These are phyloP conservation scores for Hortiboletus flavorubellus DNA, from an alignment of 768 basidiomycete species.

Conservation along the genomic window DNA sequence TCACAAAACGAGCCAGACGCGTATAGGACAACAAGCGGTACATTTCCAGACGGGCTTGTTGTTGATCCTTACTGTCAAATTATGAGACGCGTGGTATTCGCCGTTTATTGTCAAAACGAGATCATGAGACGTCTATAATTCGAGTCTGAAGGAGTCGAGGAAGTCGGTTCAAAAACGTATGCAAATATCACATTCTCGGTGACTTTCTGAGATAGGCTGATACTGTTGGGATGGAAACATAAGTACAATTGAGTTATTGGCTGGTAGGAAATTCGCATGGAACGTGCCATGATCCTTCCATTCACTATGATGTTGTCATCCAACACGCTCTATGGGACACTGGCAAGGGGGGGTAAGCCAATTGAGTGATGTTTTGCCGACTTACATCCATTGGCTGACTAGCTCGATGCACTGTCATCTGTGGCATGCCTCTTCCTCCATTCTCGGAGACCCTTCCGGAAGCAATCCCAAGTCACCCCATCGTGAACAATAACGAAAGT, in stretches of 20 bases:
- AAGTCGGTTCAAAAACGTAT: background rate
- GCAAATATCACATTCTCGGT: background rate
- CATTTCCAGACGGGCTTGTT: background rate
- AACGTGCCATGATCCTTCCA: slow-evolving; percentile 7
- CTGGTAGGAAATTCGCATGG: background rate
- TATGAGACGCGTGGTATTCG: slow-evolving; percentile 1
- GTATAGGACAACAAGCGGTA: background rate
- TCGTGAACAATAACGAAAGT: slow-evolving; percentile 71
- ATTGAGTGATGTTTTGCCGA: background rate
- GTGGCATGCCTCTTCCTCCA: slow-evolving; percentile 58
- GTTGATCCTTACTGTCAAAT: background rate
- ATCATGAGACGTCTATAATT: background rate
- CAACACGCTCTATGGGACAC: background rate
- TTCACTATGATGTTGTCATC: background rate
- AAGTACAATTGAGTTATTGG: background rate
- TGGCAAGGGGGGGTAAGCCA: background rate
- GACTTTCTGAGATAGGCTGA: slow-evolving; percentile 12
- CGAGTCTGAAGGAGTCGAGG: background rate
- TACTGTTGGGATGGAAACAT: background rate
- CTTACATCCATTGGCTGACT: slow-evolving; percentile 1
- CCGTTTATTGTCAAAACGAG: slow-evolving; percentile 6
- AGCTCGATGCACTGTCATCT: slow-evolving; percentile 4
- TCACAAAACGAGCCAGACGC: background rate
- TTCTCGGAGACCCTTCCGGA: slow-evolving; percentile 64
- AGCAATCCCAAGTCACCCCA: slow-evolving; percentile 59